Evolutionary conservation across 2,329 filamentous ascomycete species (phyloP), one percentile per base, ranked within the genome.

Genomic region (Epichloe baconii): DNA sequence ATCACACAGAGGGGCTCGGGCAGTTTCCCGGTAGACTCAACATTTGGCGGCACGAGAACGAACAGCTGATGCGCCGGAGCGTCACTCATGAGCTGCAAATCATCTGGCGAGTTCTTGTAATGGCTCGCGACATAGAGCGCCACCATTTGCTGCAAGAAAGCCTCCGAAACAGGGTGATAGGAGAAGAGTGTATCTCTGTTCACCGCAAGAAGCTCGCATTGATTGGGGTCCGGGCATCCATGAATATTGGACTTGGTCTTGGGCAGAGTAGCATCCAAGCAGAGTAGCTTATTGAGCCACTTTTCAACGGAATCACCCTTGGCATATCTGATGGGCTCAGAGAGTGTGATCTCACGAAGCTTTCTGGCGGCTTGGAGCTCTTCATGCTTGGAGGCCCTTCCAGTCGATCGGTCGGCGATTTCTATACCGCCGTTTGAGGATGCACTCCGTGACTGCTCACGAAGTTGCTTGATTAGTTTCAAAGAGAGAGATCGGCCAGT

Each of bases 131-230:
- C 94, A 61, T 97, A 98, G 2, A 98, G 78, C 1, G 90, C 89
- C 69, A 98, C 91, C 88, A 98, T 96, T 61, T 95, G 89, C 66
- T 98, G 93, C 51, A 98, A 71, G 70, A 98, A 97, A 63, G 90
- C 93, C 66, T 98, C 93, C 2, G 93, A 94, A 19, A 97, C 88
- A 3, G 90, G 88, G 62, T 98, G 93, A 74, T 94, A 98, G 12
- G 91, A 97, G 72, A 98, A 98, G 14, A 98, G 79, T 8, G 91
- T 97, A 69, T 98, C 93, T 51, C 93, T 85, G 71, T 97, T 98
- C 61, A 98, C 89, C 59, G 89, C 84, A 52, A 97, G 78, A 51
- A 98, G 80, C 68, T 98, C 85, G 67, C 93, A 98, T 65, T 93
- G 81, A 8, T 83, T 85, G 0, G 91, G 93, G 66, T 96, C 89